Conservation (phyloP, 192 early-diverging fungal genomes). For the Backusella luteola region DNA sequence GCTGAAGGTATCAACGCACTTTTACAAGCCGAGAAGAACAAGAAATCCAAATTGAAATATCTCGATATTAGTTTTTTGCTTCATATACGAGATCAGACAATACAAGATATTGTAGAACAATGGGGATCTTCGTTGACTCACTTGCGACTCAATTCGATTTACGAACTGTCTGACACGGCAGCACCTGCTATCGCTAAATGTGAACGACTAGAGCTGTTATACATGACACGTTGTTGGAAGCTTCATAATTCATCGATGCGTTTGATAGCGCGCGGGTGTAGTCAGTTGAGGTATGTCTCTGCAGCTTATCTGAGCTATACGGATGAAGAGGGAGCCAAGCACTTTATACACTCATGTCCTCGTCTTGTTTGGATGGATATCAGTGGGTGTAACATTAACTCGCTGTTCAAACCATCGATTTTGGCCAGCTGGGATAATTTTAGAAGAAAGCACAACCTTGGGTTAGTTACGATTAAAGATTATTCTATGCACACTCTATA, state of each 20-base stretch:
- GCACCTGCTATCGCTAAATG: slow-evolving; percentile 2
- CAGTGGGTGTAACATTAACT: slow-evolving; percentile 13
- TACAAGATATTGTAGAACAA: background rate
- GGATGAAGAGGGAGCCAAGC: background rate
- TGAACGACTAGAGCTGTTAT: slow-evolving; percentile 3
- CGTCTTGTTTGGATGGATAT: slow-evolving; percentile 13
- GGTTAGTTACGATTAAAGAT: background rate
- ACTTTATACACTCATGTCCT: background rate
- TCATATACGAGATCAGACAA: background rate
- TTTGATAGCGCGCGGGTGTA: background rate
- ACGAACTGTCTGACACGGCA: background rate
- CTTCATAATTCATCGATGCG: background rate
- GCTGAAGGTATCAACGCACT: background rate
- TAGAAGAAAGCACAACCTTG: background rate
- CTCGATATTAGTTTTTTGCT: slow-evolving; percentile 14
- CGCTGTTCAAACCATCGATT: slow-evolving; percentile 1
- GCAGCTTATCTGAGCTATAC: slow-evolving; percentile 10
- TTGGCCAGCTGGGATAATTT: background rate
- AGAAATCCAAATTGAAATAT: background rate
- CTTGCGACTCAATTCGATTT: slow-evolving; percentile 16
- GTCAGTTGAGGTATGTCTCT: slow-evolving; percentile 8
- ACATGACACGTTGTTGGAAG: slow-evolving; percentile 17
- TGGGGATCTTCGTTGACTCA: slow-evolving; percentile 20
- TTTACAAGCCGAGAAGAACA: background rate
- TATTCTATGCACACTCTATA: background rate